These are phyloP conservation scores for Pseudocercospora fijiensis DNA, from an alignment of 2,329 filamentous ascomycete genomes.

Conservation along the genomic window DNA sequence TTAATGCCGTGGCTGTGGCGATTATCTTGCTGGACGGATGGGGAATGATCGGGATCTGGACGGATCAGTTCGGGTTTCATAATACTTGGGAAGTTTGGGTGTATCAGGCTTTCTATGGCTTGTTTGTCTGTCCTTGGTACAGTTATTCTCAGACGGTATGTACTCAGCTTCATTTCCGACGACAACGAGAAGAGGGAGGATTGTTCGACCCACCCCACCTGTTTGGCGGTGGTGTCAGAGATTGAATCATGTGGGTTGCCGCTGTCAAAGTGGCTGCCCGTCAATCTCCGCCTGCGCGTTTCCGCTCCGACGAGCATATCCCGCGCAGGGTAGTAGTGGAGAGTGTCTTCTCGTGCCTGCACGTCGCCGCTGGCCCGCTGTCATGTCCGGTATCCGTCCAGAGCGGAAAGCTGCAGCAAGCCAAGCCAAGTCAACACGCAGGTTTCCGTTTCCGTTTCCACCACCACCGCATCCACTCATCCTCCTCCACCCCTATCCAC, in stretches of 20 bases:
- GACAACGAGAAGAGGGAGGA: neutral
- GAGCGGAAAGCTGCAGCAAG: neutral
- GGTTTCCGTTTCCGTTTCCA: neutral
- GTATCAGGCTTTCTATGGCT: constrained; percentile 55
- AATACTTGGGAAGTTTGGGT: constrained; percentile 28
- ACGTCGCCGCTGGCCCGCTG: neutral
- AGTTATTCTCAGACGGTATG: constrained; percentile 62
- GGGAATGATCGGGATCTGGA: constrained; percentile 62
- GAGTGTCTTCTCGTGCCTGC: neutral
- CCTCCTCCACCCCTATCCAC: too few species aligned
- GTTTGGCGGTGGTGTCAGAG: neutral
- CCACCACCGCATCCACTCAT: too few species aligned
- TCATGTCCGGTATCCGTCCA: neutral
- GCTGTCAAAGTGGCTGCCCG: constrained; percentile 4
- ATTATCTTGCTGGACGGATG: constrained; percentile 62
- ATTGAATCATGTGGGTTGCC: constrained; percentile 7
- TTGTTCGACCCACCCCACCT: neutral
- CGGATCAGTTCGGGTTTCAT: constrained; percentile 44
- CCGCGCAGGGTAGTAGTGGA: neutral
- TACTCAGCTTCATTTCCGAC: neutral
- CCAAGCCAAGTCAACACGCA: neutral
- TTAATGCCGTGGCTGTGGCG: constrained; percentile 61
- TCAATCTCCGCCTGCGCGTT: neutral
- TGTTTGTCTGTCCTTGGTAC: constrained; percentile 69
- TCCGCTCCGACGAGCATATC: neutral